Evolutionary conservation across 2,329 filamentous ascomycete genomes (phyloP).

Genomic region (Aspergillus sp.): DNA sequence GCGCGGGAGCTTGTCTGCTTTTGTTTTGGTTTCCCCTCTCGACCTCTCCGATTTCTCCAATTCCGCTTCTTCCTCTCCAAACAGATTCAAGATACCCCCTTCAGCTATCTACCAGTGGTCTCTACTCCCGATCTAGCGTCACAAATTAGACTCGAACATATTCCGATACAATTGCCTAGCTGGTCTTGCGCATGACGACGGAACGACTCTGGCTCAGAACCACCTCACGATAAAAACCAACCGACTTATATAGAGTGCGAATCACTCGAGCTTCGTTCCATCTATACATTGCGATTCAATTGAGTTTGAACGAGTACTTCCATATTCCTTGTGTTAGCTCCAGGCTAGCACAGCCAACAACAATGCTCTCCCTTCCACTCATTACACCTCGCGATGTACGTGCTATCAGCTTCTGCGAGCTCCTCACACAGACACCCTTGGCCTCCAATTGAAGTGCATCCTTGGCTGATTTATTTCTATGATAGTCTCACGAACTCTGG

Average conservation of each 20-base stretch:
- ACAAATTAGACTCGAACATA: background rate
- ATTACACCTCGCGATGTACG: constrained; percentile 71
- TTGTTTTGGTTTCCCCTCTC: constrained; percentile 4
- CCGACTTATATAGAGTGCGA: background rate
- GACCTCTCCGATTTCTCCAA: background rate
- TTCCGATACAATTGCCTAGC: background rate
- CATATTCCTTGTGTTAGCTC: too few relatives aligned
- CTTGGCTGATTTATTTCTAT: constrained; percentile 19
- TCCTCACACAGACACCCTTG: background rate
- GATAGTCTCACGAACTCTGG: constrained; percentile 72
- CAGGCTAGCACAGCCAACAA: background rate
- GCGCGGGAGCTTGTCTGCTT: constrained; percentile 5
- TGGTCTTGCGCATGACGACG: background rate
- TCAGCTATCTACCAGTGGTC: background rate
- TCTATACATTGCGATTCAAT: background rate
- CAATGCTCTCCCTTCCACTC: constrained; percentile 65
- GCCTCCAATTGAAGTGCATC: constrained; percentile 4
- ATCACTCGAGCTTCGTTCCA: background rate
- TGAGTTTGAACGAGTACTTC: background rate
- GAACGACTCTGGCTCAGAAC: background rate
- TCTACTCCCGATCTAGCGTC: background rate
- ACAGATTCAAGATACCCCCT: background rate
- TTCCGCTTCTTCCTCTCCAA: background rate
- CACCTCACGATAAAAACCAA: background rate
- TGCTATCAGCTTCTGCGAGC: constrained; percentile 11